A percentile compares a stretch with the other conserved stretches of the same genome.
phyloP scores from a whole-genome alignment of 768 basidiomycete species.

The Mycena vulgaris region DNA sequence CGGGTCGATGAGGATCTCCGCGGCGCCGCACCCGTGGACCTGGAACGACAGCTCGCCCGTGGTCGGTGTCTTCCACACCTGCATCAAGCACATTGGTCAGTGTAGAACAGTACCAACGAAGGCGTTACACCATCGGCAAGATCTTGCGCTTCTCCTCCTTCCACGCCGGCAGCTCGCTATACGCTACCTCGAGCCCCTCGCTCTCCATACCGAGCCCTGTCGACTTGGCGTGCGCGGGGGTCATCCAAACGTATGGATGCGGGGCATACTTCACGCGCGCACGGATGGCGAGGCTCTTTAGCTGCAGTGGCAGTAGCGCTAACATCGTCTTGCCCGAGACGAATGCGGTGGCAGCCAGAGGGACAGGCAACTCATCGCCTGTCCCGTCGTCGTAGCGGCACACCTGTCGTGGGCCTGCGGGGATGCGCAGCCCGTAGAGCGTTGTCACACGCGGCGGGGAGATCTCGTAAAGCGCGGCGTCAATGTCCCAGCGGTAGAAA shows the following conservation, averaged over 20 bases:
- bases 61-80: slow-evolving; percentile 95
- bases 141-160: slow-evolving; percentile 81
- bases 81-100: slow-evolving; percentile 17
- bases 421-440: slow-evolving; percentile 84
- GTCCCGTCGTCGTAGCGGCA: slow-evolving; percentile 90
- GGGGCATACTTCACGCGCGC: slow-evolving; percentile 84
- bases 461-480: slow-evolving; percentile 86
- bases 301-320: slow-evolving; percentile 75
- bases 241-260: slow-evolving; percentile 90
- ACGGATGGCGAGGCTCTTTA: slow-evolving; percentile 88
- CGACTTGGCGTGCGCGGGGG: slow-evolving; percentile 76
- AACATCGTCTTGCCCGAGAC: slow-evolving; percentile 91
- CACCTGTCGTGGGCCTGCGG: slow-evolving; percentile 73
- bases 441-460: slow-evolving; percentile 89
- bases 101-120: not conserved
- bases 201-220: slow-evolving; percentile 89
- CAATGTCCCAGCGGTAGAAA: slow-evolving; percentile 95
- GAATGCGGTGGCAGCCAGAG: slow-evolving; percentile 91
- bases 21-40: slow-evolving; percentile 87
- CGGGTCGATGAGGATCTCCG: slow-evolving; percentile 78
- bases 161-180: slow-evolving; percentile 85
- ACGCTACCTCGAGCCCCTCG: slow-evolving; percentile 80
- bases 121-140: slow-evolving; percentile 62
- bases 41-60: slow-evolving; percentile 89
- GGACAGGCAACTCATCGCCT: slow-evolving; percentile 85